These are phyloP conservation scores for Leucocoprinus leucothites DNA, from an alignment of 768 basidiomycete species.

Conservation along the genomic window DNA sequence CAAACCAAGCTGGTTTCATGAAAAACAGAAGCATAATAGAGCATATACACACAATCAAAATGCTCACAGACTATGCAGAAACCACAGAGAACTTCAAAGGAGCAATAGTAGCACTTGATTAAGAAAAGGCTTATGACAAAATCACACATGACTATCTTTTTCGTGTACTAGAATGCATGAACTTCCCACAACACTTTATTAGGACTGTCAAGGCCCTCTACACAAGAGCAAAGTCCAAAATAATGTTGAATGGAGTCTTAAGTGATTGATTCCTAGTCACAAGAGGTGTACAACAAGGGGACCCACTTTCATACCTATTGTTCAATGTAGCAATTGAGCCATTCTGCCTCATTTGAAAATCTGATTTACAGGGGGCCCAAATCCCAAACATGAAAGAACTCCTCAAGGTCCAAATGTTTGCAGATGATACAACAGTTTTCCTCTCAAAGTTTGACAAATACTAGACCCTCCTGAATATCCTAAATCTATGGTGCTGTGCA, in stretches of 20 bases:
- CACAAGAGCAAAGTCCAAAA: no score
- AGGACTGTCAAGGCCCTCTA: no score
- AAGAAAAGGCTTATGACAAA: no score
- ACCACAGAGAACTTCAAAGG: constrained; percentile 18
- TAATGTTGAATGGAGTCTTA: no score
- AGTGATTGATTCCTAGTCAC: constrained; percentile 26
- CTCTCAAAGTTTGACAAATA: constrained; percentile 27
- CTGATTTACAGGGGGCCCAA: no score
- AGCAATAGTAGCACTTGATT: no score
- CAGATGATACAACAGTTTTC: constrained; percentile 38
- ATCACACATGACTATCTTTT: no score
- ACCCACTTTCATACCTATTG: constrained; percentile 36
- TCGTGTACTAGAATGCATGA: no score
- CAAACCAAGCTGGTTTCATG: constrained; percentile 35
- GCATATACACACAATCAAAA: constrained; percentile 24
- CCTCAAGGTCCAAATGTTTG: constrained; percentile 35
- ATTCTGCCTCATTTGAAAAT: constrained; percentile 25
- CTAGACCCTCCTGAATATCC: constrained; percentile 20
- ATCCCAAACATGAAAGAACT: no score
- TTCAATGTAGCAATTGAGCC: constrained; percentile 42
- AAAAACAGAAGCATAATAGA: constrained; percentile 25
- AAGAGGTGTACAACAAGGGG: constrained; percentile 32
- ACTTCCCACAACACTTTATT: no score
- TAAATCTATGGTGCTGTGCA: constrained; percentile 36
- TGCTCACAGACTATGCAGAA: constrained; percentile 22